Conservation (phyloP, 2,329 filamentous ascomycete species). For the Metarhizium humberi region DNA sequence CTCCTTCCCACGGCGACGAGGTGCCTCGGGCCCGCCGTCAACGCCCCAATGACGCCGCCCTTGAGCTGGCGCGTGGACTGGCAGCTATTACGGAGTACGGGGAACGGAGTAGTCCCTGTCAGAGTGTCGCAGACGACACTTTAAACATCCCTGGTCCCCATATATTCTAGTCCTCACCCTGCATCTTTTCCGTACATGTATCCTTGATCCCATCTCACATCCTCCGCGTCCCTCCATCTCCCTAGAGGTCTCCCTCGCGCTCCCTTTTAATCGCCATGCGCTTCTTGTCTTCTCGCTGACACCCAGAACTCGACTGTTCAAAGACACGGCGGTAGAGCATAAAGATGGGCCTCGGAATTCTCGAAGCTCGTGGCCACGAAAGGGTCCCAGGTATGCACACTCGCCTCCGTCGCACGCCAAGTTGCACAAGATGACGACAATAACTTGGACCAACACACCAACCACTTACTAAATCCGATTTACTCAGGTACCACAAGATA, state of each 20-base stretch:
- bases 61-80: no score
- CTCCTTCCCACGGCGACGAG: no score
- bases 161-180: no score
- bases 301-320: neutral
- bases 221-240: neutral
- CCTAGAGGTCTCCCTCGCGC: neutral
- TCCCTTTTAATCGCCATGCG: conserved; percentile 1
- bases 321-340: neutral
- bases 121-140: no score
- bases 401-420: neutral
- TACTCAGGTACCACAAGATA: conserved; percentile 52
- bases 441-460: neutral
- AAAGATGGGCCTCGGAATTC: conserved; percentile 51
- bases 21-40: no score
- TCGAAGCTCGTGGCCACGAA: conserved; percentile 56
- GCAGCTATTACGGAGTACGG: no score
- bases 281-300: neutral
- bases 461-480: conserved; percentile 3
- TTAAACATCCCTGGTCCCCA: no score
- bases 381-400: conserved; percentile 63
- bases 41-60: no score
- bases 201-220: neutral
- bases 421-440: neutral
- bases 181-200: no score
- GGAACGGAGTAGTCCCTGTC: no score